These are phyloP conservation scores for Pseudogymnoascus verrucosus DNA, from an alignment of 2,329 filamentous ascomycete genomes.

Conservation along the genomic window DNA sequence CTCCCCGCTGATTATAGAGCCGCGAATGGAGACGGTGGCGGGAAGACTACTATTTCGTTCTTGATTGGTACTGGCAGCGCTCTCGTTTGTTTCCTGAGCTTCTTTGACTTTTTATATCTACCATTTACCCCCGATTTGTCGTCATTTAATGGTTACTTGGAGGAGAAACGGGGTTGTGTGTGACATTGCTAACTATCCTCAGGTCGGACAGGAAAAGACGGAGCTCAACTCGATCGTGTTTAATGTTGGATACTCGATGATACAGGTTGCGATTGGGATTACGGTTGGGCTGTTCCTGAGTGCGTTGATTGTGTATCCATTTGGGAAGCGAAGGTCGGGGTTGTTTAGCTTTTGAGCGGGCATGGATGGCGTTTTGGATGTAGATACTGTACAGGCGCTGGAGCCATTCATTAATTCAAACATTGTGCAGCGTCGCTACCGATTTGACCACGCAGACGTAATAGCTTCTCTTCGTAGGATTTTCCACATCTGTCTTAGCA, in stretches of 20 bases:
- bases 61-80: slow-evolving; percentile 1
- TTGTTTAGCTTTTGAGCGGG: slow-evolving; percentile 32
- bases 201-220: slow-evolving; percentile 1
- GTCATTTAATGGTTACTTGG: slow-evolving; percentile 13
- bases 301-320: slow-evolving; percentile 33
- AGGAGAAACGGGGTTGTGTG: background rate
- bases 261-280: slow-evolving; percentile 36
- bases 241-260: slow-evolving; percentile 34
- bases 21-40: background rate
- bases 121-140: slow-evolving; percentile 9
- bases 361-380: background rate
- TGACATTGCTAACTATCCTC: background rate
- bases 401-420: background rate
- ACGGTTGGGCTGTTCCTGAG: slow-evolving; percentile 34
- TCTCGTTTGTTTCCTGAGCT: slow-evolving; percentile 15
- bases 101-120: slow-evolving; percentile 13
- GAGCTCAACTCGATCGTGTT: slow-evolving; percentile 31
- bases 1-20: background rate
- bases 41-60: background rate
- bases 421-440: background rate
- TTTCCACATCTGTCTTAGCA: background rate
- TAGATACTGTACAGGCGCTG: background rate
- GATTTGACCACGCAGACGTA: background rate
- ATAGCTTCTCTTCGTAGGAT: background rate
- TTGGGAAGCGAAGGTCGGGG: slow-evolving; percentile 34